These are phyloP conservation scores for Cyclotella sp. DNA, from an alignment of 108 stramenopile species.

Conservation along the genomic window DNA sequence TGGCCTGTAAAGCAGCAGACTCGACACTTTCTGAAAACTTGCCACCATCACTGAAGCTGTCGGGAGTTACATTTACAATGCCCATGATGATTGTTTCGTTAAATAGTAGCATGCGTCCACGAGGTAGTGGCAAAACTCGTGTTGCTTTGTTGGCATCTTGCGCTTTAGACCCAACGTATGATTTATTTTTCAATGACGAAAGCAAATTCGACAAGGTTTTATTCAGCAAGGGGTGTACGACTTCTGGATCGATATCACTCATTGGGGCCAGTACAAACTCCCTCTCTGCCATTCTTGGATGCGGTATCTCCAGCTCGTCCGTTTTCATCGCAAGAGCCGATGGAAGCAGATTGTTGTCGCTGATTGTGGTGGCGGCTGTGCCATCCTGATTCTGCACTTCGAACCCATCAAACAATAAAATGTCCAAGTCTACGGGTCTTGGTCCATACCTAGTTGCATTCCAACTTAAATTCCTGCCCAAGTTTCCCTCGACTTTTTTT, in stretches of 20 bases:
- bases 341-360: slow-evolving; percentile 1
- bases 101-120: slow-evolving; percentile 68
- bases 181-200: slow-evolving; percentile 8
- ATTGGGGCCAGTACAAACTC: slow-evolving; percentile 96
- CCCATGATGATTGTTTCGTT: slow-evolving; percentile 91
- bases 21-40: slow-evolving; percentile 56
- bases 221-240: slow-evolving; percentile 59
- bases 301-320: slow-evolving; percentile 79
- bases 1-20: slow-evolving; percentile 76
- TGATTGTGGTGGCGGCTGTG: slow-evolving; percentile 16
- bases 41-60: slow-evolving; percentile 97
- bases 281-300: slow-evolving; percentile 85
- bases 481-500: slow-evolving; percentile 68
- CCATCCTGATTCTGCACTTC: slow-evolving; percentile 29
- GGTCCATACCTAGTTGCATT: slow-evolving; percentile 74
- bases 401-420: slow-evolving; percentile 69
- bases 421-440: slow-evolving; percentile 91
- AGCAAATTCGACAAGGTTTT: slow-evolving; percentile 56
- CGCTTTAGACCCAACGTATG: neutral
- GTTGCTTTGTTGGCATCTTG: slow-evolving; percentile 29
- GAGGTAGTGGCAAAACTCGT: slow-evolving; percentile 72
- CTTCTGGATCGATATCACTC: slow-evolving; percentile 60
- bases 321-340: slow-evolving; percentile 49
- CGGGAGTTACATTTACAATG: slow-evolving; percentile 96
- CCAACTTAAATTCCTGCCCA: slow-evolving; percentile 70